Percentiles rank a stretch among this genome's conserved stretches.
Conservation (phyloP, 352 stramenopile species). For the Pythium plurisporium region DNA sequence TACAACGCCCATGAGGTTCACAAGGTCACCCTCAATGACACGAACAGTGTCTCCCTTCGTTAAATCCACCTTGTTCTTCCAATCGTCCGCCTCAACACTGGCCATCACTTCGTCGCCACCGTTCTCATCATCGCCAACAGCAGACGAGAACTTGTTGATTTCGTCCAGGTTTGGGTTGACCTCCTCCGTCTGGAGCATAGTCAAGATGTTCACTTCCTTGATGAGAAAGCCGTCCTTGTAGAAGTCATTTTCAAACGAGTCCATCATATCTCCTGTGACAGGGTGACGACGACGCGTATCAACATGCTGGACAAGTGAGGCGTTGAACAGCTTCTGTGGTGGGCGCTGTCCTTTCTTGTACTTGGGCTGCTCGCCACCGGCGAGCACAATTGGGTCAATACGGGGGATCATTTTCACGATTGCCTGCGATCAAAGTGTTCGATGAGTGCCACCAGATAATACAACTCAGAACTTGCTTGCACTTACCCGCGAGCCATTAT, state of each 20-base stretch:
- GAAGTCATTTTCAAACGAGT: slow-evolving; percentile 85
- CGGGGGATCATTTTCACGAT: slow-evolving; percentile 86
- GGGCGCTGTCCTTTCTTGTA: slow-evolving; percentile 88
- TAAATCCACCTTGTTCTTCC: slow-evolving; percentile 88
- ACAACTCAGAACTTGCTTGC: not conserved
- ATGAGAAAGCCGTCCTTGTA: slow-evolving; percentile 87
- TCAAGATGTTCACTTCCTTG: slow-evolving; percentile 86
- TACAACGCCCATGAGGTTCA: slow-evolving; percentile 89
- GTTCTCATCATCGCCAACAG: slow-evolving; percentile 62
- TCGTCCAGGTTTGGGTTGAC: slow-evolving; percentile 84
- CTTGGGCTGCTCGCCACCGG: slow-evolving; percentile 73
- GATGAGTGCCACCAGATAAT: not conserved
- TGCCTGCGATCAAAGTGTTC: slow-evolving; percentile 28
- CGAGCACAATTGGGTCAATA: slow-evolving; percentile 69
- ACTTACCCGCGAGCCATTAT: slow-evolving; percentile 73
- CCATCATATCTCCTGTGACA: slow-evolving; percentile 80
- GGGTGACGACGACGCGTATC: slow-evolving; percentile 67
- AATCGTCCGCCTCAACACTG: slow-evolving; percentile 76
- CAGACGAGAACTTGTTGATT: slow-evolving; percentile 83
- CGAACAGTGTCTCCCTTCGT: slow-evolving; percentile 87
- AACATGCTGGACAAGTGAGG: slow-evolving; percentile 53
- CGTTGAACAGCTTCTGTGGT: slow-evolving; percentile 82
- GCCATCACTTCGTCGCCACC: slow-evolving; percentile 60
- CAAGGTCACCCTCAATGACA: slow-evolving; percentile 83
- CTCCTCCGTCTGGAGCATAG: slow-evolving; percentile 82